phyloP scores from a whole-genome alignment of 2,329 filamentous ascomycete genomes.

The Colletotrichum tofieldiae region DNA sequence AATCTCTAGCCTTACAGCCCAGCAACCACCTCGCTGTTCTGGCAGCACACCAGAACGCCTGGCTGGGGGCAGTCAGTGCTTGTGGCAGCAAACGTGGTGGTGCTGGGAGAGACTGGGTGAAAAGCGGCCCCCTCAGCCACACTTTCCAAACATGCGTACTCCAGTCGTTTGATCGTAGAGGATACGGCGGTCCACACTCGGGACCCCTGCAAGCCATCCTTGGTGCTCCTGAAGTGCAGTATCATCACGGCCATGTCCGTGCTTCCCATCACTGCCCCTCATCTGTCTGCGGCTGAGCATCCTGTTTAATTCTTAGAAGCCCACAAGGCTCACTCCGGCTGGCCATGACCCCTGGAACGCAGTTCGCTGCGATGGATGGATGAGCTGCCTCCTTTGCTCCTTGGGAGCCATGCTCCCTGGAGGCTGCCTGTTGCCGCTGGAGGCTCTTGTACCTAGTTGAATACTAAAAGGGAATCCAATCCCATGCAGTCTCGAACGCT shows the following conservation, averaged over 20 bases:
- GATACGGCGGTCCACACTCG: conserved; percentile 12
- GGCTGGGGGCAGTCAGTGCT: conserved; percentile 7
- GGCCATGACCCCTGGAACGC: conserved; percentile 25
- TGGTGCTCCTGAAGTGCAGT: not conserved
- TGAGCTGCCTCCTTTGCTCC: conserved; percentile 7
- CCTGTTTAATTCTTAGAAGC: conserved; percentile 36
- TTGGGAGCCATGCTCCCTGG: conserved; percentile 6
- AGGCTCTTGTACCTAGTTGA: not conserved
- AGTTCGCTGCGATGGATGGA: conserved; percentile 10
- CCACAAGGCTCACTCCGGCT: conserved; percentile 40
- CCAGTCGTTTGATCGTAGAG: conserved; percentile 17
- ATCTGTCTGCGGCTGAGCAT: conserved; percentile 42
- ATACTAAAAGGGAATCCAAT: not conserved
- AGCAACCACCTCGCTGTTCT: conserved; percentile 1
- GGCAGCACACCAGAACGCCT: not conserved
- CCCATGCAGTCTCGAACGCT: not conserved
- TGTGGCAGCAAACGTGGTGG: not conserved
- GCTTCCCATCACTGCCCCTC: conserved; percentile 40
- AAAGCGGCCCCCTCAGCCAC: conserved; percentile 38
- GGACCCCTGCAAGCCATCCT: conserved; percentile 13
- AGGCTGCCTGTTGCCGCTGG: conserved; percentile 6
- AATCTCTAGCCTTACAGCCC: conserved; percentile 14
- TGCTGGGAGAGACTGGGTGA: not conserved
- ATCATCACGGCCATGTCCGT: conserved; percentile 40
- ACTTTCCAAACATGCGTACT: not conserved